Conservation (phyloP, 23 red algal species). For the Gracilaria gracilis region DNA sequence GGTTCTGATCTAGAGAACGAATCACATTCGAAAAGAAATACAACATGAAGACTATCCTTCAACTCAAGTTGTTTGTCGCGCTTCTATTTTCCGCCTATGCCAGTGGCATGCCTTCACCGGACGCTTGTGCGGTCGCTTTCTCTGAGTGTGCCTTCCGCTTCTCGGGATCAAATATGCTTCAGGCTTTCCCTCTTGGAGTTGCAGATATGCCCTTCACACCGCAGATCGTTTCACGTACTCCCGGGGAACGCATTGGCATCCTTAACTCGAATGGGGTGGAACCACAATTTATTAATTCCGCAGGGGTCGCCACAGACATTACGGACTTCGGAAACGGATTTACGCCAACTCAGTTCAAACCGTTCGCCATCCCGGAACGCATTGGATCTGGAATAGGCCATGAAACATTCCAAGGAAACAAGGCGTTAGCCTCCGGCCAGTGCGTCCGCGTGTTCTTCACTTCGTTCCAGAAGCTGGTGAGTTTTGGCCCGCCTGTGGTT, state of each 20-base stretch:
- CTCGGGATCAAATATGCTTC: background rate
- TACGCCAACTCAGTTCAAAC: conserved; percentile 30
- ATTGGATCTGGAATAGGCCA: conserved; percentile 22
- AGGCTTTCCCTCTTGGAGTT: conserved; percentile 10
- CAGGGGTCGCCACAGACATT: background rate
- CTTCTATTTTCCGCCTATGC: background rate
- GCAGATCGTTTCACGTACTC: background rate
- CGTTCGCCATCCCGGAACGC: background rate
- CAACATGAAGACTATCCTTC: background rate
- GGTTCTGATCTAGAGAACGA: background rate
- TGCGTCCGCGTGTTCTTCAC: conserved; percentile 19
- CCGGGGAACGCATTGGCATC: background rate
- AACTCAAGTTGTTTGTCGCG: background rate
- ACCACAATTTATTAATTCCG: background rate
- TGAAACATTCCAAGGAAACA: conserved; percentile 2
- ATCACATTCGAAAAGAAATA: background rate
- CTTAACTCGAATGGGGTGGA: conserved; percentile 2
- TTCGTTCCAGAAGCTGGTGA: background rate
- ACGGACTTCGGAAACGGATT: background rate
- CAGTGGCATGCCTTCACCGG: background rate
- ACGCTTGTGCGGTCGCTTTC: background rate
- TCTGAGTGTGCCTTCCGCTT: background rate
- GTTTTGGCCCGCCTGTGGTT: background rate
- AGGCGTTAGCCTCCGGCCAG: background rate
- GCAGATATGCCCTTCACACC: background rate